phyloP scores from a whole-genome alignment of 805 yeast genomes.

The Candida alai region DNA sequence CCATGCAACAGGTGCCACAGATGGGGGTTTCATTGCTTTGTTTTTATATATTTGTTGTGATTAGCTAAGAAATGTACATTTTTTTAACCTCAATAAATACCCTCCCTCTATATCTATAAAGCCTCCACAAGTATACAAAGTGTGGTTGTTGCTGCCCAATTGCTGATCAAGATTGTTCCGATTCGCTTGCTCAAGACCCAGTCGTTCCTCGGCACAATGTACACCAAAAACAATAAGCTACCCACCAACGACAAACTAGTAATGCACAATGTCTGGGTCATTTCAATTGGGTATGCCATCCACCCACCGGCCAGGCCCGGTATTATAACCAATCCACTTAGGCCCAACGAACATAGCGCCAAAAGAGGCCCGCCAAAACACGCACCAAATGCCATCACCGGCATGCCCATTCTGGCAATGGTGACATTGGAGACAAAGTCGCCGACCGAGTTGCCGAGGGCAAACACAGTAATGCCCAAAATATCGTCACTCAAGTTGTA shows the following conservation, averaged over 20 bases:
- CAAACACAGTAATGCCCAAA: conserved; percentile 83
- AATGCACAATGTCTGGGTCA: conserved; percentile 18
- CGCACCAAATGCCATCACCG: conserved; percentile 90
- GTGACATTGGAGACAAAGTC: conserved; percentile 82
- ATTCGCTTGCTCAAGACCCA: conserved; percentile 34
- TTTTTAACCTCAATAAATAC: not conserved
- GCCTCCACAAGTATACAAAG: conserved; percentile 23
- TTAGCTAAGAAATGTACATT: not conserved
- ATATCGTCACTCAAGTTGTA: conserved; percentile 69
- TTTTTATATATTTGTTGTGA: conserved; percentile 2
- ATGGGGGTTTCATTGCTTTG: conserved; percentile 3
- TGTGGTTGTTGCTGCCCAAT: conserved; percentile 27
- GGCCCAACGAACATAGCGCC: conserved; percentile 77
- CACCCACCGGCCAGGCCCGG: conserved; percentile 1
- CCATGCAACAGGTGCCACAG: not conserved
- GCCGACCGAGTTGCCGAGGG: conserved; percentile 90
- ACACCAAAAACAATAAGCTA: conserved; percentile 19
- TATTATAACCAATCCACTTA: conserved; percentile 51
- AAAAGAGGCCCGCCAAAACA: conserved; percentile 92
- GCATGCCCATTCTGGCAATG: conserved; percentile 75
- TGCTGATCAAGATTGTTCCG: conserved; percentile 27
- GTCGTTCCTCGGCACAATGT: conserved; percentile 17
- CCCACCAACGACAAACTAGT: conserved; percentile 18
- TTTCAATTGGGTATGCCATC: conserved; percentile 14
- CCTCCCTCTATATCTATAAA: not conserved